These are phyloP conservation scores for Auxenochlorella pyrenoidosa DNA, from an alignment of 139 green algal genomes.

Conservation along the genomic window DNA sequence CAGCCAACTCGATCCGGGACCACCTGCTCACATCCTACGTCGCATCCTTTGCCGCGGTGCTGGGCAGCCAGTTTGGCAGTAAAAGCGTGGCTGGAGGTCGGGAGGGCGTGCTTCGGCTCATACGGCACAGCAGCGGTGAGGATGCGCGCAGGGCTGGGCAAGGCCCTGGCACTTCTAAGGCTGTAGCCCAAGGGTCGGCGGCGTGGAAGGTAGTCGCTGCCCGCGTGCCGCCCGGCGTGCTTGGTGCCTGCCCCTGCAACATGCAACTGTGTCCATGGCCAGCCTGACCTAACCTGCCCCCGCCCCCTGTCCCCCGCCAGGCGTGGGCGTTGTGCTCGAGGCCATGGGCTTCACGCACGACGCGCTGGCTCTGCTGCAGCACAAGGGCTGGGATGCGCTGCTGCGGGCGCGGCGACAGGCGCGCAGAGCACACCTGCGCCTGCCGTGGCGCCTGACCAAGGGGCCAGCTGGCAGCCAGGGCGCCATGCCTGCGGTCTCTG, in stretches of 20 bases:
- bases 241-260: too few species aligned
- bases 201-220: too few species aligned
- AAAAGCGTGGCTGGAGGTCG: constrained; percentile 20
- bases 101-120: constrained; percentile 31
- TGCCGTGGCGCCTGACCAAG: background rate
- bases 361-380: background rate
- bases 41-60: constrained; percentile 18
- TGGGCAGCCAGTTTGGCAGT: constrained; percentile 43
- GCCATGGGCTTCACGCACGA: background rate
- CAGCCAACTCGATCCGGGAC: constrained; percentile 25
- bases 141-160: background rate
- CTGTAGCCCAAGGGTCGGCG: too few species aligned
- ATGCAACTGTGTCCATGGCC: background rate
- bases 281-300: background rate
- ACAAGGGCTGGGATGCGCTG: constrained; percentile 14
- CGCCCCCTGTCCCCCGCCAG: background rate
- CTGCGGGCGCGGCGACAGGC: background rate
- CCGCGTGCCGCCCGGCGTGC: too few species aligned
- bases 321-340: background rate
- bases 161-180: background rate
- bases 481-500: background rate
- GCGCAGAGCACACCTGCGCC: background rate
- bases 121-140: background rate
- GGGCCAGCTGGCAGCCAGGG: background rate
- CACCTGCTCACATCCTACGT: constrained; percentile 52